Evolutionary conservation across 2,329 filamentous ascomycete species (phyloP).

Genomic region (Diplodia seriata): DNA sequence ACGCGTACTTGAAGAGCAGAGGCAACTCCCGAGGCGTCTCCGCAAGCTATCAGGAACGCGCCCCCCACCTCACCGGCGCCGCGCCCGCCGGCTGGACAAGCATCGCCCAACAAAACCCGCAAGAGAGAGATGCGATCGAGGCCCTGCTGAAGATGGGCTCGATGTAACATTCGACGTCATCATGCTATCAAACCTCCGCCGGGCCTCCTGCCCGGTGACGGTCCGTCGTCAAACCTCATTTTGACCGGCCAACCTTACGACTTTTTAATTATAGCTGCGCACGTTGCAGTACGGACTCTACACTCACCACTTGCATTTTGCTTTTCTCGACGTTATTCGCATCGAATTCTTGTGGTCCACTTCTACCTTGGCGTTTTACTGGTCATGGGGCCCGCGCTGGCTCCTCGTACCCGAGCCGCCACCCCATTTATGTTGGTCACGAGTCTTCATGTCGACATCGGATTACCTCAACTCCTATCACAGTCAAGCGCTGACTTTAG

Average conservation of each 20-base stretch:
- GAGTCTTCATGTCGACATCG: conserved; percentile 3
- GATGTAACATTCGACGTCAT: conserved; percentile 49
- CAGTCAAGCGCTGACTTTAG: conserved; percentile 21
- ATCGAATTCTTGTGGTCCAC: not conserved
- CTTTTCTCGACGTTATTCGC: not conserved
- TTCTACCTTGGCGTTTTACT: conserved; percentile 25
- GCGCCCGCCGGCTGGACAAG: conserved; percentile 8
- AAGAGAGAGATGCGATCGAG: conserved; percentile 83
- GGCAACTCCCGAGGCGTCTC: conserved; percentile 6
- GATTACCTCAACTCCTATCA: conserved; percentile 17
- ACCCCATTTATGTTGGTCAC: conserved; percentile 23
- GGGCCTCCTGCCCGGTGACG: not conserved
- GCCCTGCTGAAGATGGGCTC: conserved; percentile 82
- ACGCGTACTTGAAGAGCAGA: conserved; percentile 1
- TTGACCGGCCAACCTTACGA: not conserved
- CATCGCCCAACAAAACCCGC: conserved; percentile 58
- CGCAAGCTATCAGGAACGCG: conserved; percentile 23
- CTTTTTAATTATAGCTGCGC: not conserved
- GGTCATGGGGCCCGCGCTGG: conserved; percentile 19
- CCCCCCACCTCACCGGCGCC: not conserved
- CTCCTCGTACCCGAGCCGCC: conserved; percentile 4
- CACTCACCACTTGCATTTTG: not conserved
- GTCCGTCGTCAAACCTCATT: not conserved
- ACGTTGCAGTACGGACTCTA: not conserved
- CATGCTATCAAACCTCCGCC: not conserved